These are phyloP conservation scores for Celoporthe dispersa DNA, from an alignment of 2,329 filamentous ascomycete species.

Conservation along the genomic window DNA sequence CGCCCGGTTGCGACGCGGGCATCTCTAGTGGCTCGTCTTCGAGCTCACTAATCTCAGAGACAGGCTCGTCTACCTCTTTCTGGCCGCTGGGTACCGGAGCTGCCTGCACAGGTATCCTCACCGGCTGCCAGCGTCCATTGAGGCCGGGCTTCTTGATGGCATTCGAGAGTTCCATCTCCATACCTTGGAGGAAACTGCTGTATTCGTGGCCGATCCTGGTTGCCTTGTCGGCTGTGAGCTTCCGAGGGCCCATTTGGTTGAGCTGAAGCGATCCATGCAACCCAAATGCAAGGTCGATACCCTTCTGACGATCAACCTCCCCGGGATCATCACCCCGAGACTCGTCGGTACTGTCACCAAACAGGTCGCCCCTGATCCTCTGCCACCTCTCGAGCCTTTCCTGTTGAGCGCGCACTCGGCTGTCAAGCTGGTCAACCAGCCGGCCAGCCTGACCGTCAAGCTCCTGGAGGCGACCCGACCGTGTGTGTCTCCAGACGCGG, in stretches of 20 bases:
- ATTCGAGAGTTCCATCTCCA: conserved; percentile 47
- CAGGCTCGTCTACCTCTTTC: conserved; percentile 38
- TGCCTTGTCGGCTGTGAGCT: conserved; percentile 31
- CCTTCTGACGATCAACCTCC: conserved; percentile 38
- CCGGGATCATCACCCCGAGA: conserved; percentile 34
- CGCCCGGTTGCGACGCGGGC: conserved; percentile 14
- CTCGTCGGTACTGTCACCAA: conserved; percentile 39
- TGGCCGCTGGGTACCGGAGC: conserved; percentile 15
- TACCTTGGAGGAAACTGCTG: conserved; percentile 44
- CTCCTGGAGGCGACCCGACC: conserved; percentile 60
- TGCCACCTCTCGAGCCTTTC: conserved; percentile 75
- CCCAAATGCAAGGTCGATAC: conserved; percentile 59
- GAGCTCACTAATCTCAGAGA: conserved; percentile 58
- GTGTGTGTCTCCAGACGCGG: conserved; percentile 71
- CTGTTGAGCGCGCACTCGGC: conserved; percentile 68
- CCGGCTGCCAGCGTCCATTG: background rate
- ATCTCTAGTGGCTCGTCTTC: conserved; percentile 49
- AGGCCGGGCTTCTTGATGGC: conserved; percentile 33
- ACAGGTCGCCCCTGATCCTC: conserved; percentile 60
- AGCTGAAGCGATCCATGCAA: conserved; percentile 55
- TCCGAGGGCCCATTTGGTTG: conserved; percentile 40
- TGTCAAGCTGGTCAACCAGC: conserved; percentile 72
- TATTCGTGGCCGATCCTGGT: conserved; percentile 48
- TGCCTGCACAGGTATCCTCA: conserved; percentile 9
- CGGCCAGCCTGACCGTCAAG: conserved; percentile 54